These are phyloP conservation scores for Coemansia sp. DNA, from an alignment of 192 early-diverging fungal species.

Conservation along the genomic window DNA sequence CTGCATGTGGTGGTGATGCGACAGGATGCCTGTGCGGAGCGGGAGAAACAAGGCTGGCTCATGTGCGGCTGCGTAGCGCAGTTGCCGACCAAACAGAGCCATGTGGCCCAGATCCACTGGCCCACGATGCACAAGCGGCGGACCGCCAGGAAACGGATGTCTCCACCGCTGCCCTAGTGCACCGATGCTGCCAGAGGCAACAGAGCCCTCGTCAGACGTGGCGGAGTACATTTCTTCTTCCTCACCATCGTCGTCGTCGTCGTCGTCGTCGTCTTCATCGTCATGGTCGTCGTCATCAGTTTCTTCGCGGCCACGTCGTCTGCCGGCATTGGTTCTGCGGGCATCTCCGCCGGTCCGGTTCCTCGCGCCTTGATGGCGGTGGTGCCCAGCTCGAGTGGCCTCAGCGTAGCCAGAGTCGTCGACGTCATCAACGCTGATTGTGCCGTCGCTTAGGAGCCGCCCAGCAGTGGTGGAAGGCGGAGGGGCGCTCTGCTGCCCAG, in stretches of 20 bases:
- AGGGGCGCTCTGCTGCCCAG: neutral
- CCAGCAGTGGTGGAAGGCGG: neutral
- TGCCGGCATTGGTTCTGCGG: neutral
- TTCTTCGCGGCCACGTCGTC: neutral
- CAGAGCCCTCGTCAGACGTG: neutral
- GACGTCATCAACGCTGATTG: slow-evolving; percentile 44
- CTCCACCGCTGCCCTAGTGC: neutral
- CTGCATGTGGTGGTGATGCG: slow-evolving; percentile 20
- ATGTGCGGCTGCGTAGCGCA: slow-evolving; percentile 2
- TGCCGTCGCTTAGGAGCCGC: slow-evolving; percentile 16
- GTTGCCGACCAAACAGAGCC: neutral
- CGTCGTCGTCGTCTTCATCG: slow-evolving; percentile 2
- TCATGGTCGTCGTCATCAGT: neutral
- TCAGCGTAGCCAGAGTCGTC: slow-evolving; percentile 18
- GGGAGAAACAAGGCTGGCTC: slow-evolving; percentile 16
- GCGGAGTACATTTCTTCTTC: neutral
- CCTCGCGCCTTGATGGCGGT: neutral
- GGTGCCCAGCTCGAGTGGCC: neutral
- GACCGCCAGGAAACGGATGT: neutral
- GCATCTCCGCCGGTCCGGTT: neutral
- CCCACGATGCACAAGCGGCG: neutral
- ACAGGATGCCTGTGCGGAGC: slow-evolving; percentile 26
- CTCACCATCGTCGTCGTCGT: slow-evolving; percentile 6
- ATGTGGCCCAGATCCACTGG: neutral
- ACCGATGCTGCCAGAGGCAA: neutral